A percentile compares a stretch with the other conserved stretches of the same genome.
These are phyloP conservation scores for Rauvolfia tetraphylla DNA, from an alignment of 257 asterid genomes.

Conservation along the genomic window DNA sequence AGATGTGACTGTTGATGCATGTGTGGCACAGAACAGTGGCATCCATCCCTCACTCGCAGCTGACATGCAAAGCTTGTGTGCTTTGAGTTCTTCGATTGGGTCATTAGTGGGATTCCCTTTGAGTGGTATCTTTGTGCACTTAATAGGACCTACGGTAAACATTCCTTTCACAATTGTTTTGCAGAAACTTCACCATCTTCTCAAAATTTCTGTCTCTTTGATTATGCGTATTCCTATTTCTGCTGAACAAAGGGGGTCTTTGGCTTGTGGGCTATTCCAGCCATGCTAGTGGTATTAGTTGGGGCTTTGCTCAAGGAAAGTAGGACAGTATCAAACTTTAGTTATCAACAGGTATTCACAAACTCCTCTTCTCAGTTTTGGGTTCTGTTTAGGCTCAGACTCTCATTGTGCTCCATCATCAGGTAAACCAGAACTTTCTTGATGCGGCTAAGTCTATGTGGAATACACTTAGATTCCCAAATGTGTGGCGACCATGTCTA, in stretches of 20 bases:
- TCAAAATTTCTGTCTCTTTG: not conserved
- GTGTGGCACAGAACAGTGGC: constrained; percentile 89
- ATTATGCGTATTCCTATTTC: not conserved
- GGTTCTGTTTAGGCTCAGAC: not conserved
- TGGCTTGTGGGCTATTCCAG: constrained; percentile 75
- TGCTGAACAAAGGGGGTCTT: constrained; percentile 65
- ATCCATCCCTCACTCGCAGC: constrained; percentile 75
- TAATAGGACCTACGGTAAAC: constrained; percentile 83
- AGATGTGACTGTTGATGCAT: constrained; percentile 95
- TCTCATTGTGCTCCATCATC: constrained; percentile 28
- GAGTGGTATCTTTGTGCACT: constrained; percentile 82
- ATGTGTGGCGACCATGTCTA: constrained; percentile 89
- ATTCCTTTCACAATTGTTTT: not conserved
- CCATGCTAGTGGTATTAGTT: constrained; percentile 68
- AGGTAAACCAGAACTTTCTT: constrained; percentile 67
- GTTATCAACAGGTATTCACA: constrained; percentile 58
- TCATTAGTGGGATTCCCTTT: constrained; percentile 73
- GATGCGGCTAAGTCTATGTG: constrained; percentile 87
- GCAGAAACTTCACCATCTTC: not conserved
- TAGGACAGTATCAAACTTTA: constrained; percentile 30
- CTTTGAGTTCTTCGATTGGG: constrained; percentile 84
- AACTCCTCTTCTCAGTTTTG: constrained; percentile 12
- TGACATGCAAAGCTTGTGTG: constrained; percentile 92
- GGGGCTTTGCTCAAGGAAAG: constrained; percentile 77
- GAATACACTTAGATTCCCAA: constrained; percentile 68